These are phyloP conservation scores for Bretziella fagacearum DNA, from an alignment of 2,329 filamentous ascomycete species.

Conservation along the genomic window DNA sequence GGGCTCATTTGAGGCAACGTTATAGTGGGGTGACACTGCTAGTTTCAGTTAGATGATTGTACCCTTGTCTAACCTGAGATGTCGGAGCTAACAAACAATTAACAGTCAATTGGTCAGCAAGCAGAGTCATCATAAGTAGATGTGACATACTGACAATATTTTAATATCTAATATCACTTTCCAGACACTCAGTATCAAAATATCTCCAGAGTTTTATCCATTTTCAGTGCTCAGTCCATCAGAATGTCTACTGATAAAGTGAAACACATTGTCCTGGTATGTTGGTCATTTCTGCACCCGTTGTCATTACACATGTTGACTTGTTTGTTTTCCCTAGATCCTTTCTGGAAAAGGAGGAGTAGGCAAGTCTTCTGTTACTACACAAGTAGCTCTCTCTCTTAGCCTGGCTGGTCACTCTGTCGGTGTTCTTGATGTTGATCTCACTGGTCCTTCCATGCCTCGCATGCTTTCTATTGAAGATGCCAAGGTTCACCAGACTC, in stretches of 20 bases:
- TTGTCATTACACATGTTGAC: slow-evolving; percentile 6
- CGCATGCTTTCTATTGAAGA: slow-evolving; percentile 82
- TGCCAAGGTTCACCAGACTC: slow-evolving; percentile 78
- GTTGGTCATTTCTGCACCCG: slow-evolving; percentile 16
- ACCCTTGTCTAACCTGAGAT: slow-evolving; percentile 3
- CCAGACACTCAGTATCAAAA: too few relatives aligned
- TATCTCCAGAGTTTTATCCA: not conserved
- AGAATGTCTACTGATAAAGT: slow-evolving; percentile 30
- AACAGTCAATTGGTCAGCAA: too few relatives aligned
- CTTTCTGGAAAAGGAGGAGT: slow-evolving; percentile 96
- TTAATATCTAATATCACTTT: not conserved
- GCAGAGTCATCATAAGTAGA: too few relatives aligned
- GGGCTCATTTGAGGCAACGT: not conserved
- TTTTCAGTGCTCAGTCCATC: not conserved
- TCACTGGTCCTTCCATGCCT: slow-evolving; percentile 91
- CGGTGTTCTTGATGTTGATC: slow-evolving; percentile 87
- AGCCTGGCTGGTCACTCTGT: slow-evolving; percentile 74
- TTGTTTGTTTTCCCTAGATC: slow-evolving; percentile 39
- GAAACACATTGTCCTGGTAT: slow-evolving; percentile 60
- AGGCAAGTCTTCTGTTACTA: slow-evolving; percentile 94
- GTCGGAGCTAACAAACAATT: too few relatives aligned
- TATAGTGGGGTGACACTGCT: too few relatives aligned
- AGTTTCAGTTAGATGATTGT: not conserved
- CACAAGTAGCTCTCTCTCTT: slow-evolving; percentile 81
- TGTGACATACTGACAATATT: too few relatives aligned